Evolutionary conservation across 2,329 filamentous ascomycete species (phyloP), one percentile per base, ranked within the genome.

Genomic region (Metarhizium album): DNA sequence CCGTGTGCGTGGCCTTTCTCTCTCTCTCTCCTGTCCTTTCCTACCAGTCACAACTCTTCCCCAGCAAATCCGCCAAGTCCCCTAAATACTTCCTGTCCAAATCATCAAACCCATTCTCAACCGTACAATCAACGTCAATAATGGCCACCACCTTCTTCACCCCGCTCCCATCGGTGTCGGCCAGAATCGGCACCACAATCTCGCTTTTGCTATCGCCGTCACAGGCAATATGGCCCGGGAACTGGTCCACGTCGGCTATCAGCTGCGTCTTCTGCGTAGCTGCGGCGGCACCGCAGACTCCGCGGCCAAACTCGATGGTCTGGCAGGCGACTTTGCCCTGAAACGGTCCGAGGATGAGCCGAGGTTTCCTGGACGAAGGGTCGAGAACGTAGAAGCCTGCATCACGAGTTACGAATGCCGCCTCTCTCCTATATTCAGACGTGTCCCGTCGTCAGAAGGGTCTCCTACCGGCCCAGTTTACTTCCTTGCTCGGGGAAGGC

Each of bases 291-390:
- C 87, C 87, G 64, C 87, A 91, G 4, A 93, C 87, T 29, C 87
- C 87, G 42, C 78, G 75, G 8, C 83, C 81, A 55, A 90, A 86
- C 5, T 72, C 68, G 59, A 93, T 91, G 16, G 76, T 83, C 65
- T 93, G 87, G 62, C 87, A 93, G 8, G 87, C 87, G 2, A 84
- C 80, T 61, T 89, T 86, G 55, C 87, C 87, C 58, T 89, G 84
- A 66, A 91, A 91, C 0, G 87, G 87, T 0, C 85, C 87, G 1
- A 91, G 79, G 57, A 90, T 84, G 45, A 91, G 76, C 59, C 81
- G 79, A 8, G 66, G 62, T 6, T 65, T 58, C 43, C 66, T 52
- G 8, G 64, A 60, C 33, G 65, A 62, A 4, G 73, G 70, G 62
- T 88, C 80, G 42, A 83, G 67, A 14, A 83, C 80, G 70, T 90